Percentiles rank a stretch among this genome's conserved stretches.
Evolutionary conservation across 1,284 basidiomycete genomes (phyloP).

Genomic region (Ganoderma meredithae): DNA sequence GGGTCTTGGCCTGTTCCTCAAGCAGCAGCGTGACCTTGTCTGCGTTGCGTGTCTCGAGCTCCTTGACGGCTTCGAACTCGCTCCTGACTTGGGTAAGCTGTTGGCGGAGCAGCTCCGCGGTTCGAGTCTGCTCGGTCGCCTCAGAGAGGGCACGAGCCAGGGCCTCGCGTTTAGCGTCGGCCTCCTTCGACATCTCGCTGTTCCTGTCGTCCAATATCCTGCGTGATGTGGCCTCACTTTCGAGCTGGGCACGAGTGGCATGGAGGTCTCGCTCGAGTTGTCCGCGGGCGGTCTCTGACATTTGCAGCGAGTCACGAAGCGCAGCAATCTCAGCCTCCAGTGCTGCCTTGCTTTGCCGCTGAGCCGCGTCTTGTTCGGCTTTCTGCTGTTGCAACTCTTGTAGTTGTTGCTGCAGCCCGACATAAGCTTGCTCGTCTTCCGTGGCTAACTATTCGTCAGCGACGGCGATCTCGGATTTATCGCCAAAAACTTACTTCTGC

Average conservation of each 20-base stretch:
- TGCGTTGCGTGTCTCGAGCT: slow-evolving; percentile 70
- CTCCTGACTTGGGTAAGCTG: slow-evolving; percentile 71
- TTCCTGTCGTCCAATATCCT: slow-evolving; percentile 74
- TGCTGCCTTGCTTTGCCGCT: slow-evolving; percentile 60
- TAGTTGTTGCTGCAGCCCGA: slow-evolving; percentile 72
- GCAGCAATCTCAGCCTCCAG: slow-evolving; percentile 63
- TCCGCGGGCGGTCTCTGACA: slow-evolving; percentile 49
- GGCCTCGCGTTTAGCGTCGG: slow-evolving; percentile 64
- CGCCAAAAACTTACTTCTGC: slow-evolving; percentile 62
- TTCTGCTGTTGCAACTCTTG: slow-evolving; percentile 61
- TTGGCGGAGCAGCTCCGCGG: slow-evolving; percentile 70
- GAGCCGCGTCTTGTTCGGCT: slow-evolving; percentile 56
- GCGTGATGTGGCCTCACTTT: slow-evolving; percentile 64
- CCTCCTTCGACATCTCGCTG: slow-evolving; percentile 63
- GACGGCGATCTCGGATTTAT: neutral
- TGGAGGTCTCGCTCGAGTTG: slow-evolving; percentile 69
- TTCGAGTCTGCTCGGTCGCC: slow-evolving; percentile 68
- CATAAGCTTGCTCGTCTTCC: slow-evolving; percentile 75
- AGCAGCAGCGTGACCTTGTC: slow-evolving; percentile 70
- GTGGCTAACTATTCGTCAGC: slow-evolving; percentile 51
- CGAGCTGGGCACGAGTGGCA: slow-evolving; percentile 67
- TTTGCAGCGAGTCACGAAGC: slow-evolving; percentile 53
- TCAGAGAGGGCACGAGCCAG: slow-evolving; percentile 72
- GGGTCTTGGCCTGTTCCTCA: slow-evolving; percentile 73
- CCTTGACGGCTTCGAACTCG: slow-evolving; percentile 78